These are phyloP conservation scores for Sphagnum fallax DNA, from an alignment of 228 moss, liverwort and hornwort species.

Conservation along the genomic window DNA sequence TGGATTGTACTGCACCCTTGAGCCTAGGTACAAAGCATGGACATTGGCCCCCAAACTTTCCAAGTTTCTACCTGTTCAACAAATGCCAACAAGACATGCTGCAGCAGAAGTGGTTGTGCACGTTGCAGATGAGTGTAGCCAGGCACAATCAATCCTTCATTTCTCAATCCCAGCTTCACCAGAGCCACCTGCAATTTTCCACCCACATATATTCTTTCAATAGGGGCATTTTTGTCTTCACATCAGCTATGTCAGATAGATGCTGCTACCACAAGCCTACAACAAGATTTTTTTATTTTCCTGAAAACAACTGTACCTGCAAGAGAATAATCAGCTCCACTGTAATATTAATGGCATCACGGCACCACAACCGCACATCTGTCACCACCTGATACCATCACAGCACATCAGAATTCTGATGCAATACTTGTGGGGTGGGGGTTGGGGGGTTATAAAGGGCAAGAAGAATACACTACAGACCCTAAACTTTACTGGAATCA, in stretches of 20 bases:
- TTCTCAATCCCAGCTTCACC: conserved; percentile 66
- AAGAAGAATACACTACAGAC: too few relatives aligned
- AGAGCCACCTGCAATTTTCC: conserved; percentile 45
- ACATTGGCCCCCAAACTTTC: too few relatives aligned
- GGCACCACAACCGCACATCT: conserved; percentile 95
- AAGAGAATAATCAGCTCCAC: conserved; percentile 42
- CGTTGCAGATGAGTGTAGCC: conserved; percentile 98
- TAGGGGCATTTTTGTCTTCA: too few relatives aligned
- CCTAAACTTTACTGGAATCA: too few relatives aligned
- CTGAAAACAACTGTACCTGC: conserved; percentile 40
- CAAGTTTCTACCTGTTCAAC: conserved; percentile 75
- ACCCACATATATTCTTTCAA: conserved; percentile 1
- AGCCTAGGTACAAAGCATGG: too few relatives aligned
- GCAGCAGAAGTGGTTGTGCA: conserved; percentile 89
- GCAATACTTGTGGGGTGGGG: too few relatives aligned
- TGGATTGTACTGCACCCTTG: too few relatives aligned
- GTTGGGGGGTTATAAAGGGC: too few relatives aligned
- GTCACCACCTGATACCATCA: conserved; percentile 57
- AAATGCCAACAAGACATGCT: conserved; percentile 91
- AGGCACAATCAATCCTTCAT: conserved; percentile 83
- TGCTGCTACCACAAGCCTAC: too few relatives aligned
- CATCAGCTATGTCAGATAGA: too few relatives aligned
- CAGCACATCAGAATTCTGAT: too few relatives aligned
- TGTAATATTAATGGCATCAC: conserved; percentile 74
- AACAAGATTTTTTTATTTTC: too few relatives aligned